These are phyloP conservation scores for Imleria badia DNA, from an alignment of 768 basidiomycete species.

Conservation along the genomic window DNA sequence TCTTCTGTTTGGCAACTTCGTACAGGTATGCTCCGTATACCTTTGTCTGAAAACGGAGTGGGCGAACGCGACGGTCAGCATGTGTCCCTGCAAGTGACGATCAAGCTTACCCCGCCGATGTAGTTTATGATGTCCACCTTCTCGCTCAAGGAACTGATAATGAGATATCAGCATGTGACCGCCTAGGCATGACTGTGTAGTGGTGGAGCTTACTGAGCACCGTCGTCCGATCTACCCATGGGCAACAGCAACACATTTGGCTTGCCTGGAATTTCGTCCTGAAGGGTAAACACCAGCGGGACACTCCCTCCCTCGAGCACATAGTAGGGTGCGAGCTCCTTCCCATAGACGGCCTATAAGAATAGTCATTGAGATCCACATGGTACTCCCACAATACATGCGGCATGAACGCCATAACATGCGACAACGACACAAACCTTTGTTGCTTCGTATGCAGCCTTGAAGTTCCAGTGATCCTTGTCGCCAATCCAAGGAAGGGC, in stretches of 20 bases:
- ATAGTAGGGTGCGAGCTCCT: slow-evolving; percentile 58
- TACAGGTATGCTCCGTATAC: background rate
- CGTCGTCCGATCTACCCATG: slow-evolving; percentile 91
- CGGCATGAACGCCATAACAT: too few relatives aligned
- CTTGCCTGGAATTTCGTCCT: slow-evolving; percentile 57
- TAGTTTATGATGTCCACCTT: slow-evolving; percentile 49
- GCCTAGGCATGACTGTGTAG: background rate
- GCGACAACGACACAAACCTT: slow-evolving; percentile 39
- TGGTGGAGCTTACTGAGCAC: slow-evolving; percentile 65
- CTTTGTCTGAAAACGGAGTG: background rate
- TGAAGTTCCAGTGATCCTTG: slow-evolving; percentile 82
- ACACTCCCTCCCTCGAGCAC: slow-evolving; percentile 85
- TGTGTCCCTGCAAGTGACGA: background rate
- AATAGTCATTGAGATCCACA: background rate
- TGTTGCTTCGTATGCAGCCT: slow-evolving; percentile 79
- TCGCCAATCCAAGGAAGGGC: slow-evolving; percentile 86
- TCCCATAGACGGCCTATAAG: slow-evolving; percentile 16
- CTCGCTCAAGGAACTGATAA: background rate
- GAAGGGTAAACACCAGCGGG: slow-evolving; percentile 85
- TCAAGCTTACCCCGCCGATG: slow-evolving; percentile 62
- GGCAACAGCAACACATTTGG: slow-evolving; percentile 84
- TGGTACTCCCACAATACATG: background rate
- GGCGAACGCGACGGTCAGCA: too few relatives aligned
- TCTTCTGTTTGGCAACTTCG: background rate
- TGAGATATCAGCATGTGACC: background rate